Base-by-base conservation (phyloP, 768 basidiomycete genomes). In the Cystofilobasidium macerans region DNA sequence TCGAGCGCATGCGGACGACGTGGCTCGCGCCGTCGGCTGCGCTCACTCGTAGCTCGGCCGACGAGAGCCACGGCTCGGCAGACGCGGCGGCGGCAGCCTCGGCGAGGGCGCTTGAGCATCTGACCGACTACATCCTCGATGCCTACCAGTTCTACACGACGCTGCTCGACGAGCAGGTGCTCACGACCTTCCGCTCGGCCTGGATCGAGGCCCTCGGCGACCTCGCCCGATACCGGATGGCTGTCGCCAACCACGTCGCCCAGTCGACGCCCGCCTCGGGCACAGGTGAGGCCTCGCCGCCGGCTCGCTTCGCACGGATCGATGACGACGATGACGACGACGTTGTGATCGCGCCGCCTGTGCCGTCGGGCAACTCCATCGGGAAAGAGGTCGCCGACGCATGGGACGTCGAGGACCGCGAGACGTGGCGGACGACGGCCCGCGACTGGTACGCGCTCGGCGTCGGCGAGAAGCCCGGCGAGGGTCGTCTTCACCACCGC, bases 191-290 rank as follows among this genome's bases (percentile, higher is more conserved):
- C 79, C 84, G 85, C 66, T 79, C 82, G 2, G 85, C 86, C 22
- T 99, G 95, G 95, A 83, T 98, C 60, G 95, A 99, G 75, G 90
- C 93, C 4, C 84, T 99, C 20, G 95, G 95, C 28, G 95, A 99
- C 76, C 81, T 99, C 35, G 91, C 95, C 0, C 81, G 93, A 40
- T 98, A 97, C 75, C 83, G 88, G 59, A 94, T 95, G 88, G 86
- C 87, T 1, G 88, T 97, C n/a, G 88, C 89, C n/a, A 86, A 85
- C 4, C 77, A 77, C 36, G 84, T 91, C 81, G 81, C 88, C n/a
- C 60, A 65, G n/a, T 54, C 36, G 22, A 14, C 65, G 9, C 40
- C 47, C 6, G 28, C 40, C 47, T 57, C 36, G 22, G 8, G 60
- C 6, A 38, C 51, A 0, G 26, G 35, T 36, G 22, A 30, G 35